phyloP scores from a whole-genome alignment of 768 basidiomycete species.

The Lactarius sanguifluus region DNA sequence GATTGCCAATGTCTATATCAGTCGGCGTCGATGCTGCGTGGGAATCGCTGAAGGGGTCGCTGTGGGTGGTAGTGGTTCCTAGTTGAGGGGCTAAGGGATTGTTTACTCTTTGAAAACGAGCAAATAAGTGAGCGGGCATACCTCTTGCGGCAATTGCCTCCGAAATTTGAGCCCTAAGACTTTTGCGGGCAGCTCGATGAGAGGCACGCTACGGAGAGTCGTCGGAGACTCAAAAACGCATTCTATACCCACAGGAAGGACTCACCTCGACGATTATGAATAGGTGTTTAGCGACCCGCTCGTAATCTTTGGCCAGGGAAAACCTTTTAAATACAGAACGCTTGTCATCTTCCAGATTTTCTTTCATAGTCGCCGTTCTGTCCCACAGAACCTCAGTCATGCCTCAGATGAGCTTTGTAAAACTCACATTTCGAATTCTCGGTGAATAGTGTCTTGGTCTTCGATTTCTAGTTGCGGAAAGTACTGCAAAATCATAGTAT shows the following conservation, averaged over 20 bases:
- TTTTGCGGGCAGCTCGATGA: not conserved
- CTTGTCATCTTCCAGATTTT: not conserved
- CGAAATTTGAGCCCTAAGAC: not conserved
- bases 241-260: accelerated
- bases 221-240: too few relatives aligned
- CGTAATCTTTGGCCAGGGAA: not conserved
- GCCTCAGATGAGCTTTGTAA: not conserved
- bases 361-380: not conserved
- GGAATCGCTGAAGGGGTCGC: conserved; percentile 4
- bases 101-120: not conserved
- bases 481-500: not conserved
- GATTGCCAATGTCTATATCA: not conserved
- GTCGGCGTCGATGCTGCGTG: not conserved
- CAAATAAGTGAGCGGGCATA: not conserved
- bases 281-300: not conserved
- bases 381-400: not conserved
- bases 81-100: not conserved
- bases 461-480: accelerated
- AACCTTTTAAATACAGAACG: not conserved
- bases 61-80: not conserved
- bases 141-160: not conserved
- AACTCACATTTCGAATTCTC: accelerated
- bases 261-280: not conserved
- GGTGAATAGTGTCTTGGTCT: not conserved
- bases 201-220: not conserved